Evolutionary conservation across 345 rosid species (phyloP).

Genomic region (Eutrema yunnanense): DNA sequence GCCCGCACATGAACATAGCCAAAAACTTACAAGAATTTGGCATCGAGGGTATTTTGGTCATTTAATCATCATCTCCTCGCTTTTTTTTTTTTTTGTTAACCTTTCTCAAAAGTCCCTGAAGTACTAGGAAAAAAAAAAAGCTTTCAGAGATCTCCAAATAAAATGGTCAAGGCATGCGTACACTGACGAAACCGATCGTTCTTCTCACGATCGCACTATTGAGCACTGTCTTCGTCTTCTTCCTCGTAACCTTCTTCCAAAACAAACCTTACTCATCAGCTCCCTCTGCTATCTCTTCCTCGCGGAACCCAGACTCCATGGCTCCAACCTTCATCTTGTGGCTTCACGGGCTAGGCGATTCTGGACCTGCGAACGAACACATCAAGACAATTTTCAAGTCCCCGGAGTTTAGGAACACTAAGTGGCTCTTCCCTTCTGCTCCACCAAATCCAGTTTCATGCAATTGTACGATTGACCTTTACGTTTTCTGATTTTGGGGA

Average conservation of each 20-base stretch:
- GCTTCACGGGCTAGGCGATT: slow-evolving; percentile 88
- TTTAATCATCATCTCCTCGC: not conserved
- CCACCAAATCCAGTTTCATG: slow-evolving; percentile 64
- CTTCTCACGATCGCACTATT: slow-evolving; percentile 20
- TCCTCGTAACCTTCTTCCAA: slow-evolving; percentile 32
- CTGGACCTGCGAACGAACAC: slow-evolving; percentile 89
- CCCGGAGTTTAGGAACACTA: slow-evolving; percentile 48
- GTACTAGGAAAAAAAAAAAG: too few relatives aligned
- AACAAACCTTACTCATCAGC: slow-evolving; percentile 18
- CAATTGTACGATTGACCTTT: slow-evolving; percentile 32
- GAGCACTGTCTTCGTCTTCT: slow-evolving; percentile 25
- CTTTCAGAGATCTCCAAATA: too few relatives aligned
- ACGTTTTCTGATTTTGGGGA: not conserved
- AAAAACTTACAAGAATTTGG: not conserved
- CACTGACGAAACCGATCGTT: not conserved
- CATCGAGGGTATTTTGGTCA: slow-evolving; percentile 2
- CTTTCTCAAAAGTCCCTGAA: too few relatives aligned
- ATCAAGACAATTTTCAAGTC: slow-evolving; percentile 64
- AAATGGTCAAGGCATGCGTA: slow-evolving; percentile 15
- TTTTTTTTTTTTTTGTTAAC: too few relatives aligned
- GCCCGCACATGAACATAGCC: not conserved
- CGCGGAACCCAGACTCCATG: slow-evolving; percentile 31
- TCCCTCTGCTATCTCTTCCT: slow-evolving; percentile 7
- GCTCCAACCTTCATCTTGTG: slow-evolving; percentile 71
- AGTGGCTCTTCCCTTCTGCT: slow-evolving; percentile 89